These are phyloP conservation scores for Linum tenue DNA, from an alignment of 345 rosid genomes.

Conservation along the genomic window DNA sequence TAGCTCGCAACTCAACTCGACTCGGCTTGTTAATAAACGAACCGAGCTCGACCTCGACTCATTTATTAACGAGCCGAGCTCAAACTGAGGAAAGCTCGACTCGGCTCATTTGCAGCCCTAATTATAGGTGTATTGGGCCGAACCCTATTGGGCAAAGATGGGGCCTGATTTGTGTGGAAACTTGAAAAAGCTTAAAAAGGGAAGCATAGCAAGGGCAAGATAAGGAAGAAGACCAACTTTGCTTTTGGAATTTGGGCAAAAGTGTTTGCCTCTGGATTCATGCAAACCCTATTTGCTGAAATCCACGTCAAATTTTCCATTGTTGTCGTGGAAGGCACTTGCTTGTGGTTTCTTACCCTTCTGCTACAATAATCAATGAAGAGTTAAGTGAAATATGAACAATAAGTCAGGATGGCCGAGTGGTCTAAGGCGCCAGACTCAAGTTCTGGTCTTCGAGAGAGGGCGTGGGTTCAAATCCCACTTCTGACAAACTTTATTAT, in stretches of 20 bases:
- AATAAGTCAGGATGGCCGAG: constrained; percentile 65
- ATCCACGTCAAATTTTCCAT: constrained; percentile 18
- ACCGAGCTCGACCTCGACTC: too few species aligned
- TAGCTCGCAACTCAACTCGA: too few species aligned
- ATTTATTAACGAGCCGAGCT: too few species aligned
- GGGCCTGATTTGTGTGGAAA: constrained; percentile 1
- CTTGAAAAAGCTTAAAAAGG: constrained; percentile 3
- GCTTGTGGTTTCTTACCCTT: not conserved
- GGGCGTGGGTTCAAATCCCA: constrained; percentile 25
- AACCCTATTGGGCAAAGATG: not conserved
- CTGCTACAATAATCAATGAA: too few species aligned
- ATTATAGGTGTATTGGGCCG: constrained; percentile 4
- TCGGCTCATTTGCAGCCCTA: too few species aligned
- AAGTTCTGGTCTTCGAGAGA: constrained; percentile 45
- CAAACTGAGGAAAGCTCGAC: too few species aligned
- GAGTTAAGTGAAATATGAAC: not conserved
- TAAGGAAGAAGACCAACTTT: constrained; percentile 10
- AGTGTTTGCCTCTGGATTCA: constrained; percentile 1
- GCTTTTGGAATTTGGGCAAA: constrained; percentile 16
- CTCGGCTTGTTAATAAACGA: too few species aligned
- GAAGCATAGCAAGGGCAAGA: not conserved
- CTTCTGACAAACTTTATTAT: constrained; percentile 16
- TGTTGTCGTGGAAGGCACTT: constrained; percentile 23
- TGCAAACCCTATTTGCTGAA: constrained; percentile 8
- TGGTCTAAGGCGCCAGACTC: constrained; percentile 88